Percentiles rank a stretch among this genome's conserved stretches.
phyloP scores from a whole-genome alignment of 2,329 filamentous ascomycete genomes.

The Ophioceras dolichostomum region DNA sequence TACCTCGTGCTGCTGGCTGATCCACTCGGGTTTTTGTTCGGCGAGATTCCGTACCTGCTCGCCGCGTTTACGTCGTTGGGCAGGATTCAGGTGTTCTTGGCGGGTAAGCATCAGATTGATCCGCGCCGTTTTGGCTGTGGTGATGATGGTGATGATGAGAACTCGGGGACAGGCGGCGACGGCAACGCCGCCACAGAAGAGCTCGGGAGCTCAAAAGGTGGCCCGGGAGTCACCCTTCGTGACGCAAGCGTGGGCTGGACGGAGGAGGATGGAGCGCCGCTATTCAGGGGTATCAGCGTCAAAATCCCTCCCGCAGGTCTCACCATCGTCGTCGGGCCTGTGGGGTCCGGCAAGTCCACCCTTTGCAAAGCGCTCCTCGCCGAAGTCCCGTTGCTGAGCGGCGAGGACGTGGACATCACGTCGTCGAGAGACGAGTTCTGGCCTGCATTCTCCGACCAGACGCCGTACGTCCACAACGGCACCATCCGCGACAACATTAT shows the following conservation, averaged over 20 bases:
- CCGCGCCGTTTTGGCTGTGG: too few relatives aligned
- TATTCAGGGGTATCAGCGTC: too few relatives aligned
- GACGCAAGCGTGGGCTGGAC: too few relatives aligned
- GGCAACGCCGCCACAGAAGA: too few relatives aligned
- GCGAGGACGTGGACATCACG: neutral
- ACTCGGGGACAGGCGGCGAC: too few relatives aligned
- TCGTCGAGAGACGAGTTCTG: too few relatives aligned
- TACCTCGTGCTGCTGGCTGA: slow-evolving; percentile 6
- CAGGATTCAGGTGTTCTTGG: slow-evolving; percentile 6
- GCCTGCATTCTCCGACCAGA: neutral
- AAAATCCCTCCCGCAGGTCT: too few relatives aligned
- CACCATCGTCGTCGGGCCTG: slow-evolving; percentile 27
- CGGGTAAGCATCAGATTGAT: too few relatives aligned
- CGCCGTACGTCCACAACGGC: neutral
- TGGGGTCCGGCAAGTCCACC: slow-evolving; percentile 31
- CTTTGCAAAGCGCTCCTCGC: neutral
- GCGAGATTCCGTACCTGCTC: slow-evolving; percentile 4
- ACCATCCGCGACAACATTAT: neutral
- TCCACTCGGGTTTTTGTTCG: slow-evolving; percentile 5
- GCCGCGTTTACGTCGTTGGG: slow-evolving; percentile 6
- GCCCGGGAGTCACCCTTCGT: too few relatives aligned
- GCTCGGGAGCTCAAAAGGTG: too few relatives aligned
- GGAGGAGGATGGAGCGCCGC: too few relatives aligned
- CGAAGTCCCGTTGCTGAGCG: neutral
- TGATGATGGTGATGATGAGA: too few relatives aligned